A percentile compares a stretch with the other conserved stretches of the same genome.
These are phyloP conservation scores for Catenaria anguillulae DNA, from an alignment of 371 early-diverging fungal species.

Conservation along the genomic window DNA sequence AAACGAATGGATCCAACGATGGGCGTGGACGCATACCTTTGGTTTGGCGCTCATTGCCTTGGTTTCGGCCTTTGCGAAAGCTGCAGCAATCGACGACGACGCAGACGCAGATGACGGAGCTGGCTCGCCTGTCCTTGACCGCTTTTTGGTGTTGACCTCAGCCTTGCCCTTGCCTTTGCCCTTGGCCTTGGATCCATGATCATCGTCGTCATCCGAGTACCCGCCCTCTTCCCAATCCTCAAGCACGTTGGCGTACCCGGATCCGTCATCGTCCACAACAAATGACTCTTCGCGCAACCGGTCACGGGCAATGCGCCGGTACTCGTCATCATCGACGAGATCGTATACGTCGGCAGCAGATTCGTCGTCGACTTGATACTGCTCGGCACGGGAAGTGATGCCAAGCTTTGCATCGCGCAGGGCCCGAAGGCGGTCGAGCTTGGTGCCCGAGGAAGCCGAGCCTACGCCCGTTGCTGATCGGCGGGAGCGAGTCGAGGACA, in stretches of 20 bases:
- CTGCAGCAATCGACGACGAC: neutral
- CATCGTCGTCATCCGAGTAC: neutral
- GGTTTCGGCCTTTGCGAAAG: neutral
- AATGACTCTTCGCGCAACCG: slow-evolving; percentile 25
- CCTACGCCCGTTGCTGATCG: neutral
- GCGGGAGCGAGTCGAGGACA: neutral
- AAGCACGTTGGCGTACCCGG: slow-evolving; percentile 25
- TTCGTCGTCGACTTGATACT: neutral
- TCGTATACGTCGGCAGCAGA: slow-evolving; percentile 15
- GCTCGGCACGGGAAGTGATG: neutral
- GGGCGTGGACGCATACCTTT: neutral
- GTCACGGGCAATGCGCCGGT: slow-evolving; percentile 10
- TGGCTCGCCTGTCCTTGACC: no score
- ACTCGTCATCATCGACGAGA: slow-evolving; percentile 26
- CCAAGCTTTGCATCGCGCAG: neutral
- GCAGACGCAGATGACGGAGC: no score
- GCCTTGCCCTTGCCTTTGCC: neutral
- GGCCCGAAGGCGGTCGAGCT: neutral
- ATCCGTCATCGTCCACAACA: slow-evolving; percentile 39
- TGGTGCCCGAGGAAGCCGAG: no score
- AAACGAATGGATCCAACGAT: neutral
- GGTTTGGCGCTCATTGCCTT: no score
- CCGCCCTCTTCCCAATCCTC: slow-evolving; percentile 23
- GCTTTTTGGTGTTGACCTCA: no score
- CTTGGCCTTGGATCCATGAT: no score